Evolutionary conservation across 306 rosid genomes (phyloP).

Genomic region (Vachellia collinsii): DNA sequence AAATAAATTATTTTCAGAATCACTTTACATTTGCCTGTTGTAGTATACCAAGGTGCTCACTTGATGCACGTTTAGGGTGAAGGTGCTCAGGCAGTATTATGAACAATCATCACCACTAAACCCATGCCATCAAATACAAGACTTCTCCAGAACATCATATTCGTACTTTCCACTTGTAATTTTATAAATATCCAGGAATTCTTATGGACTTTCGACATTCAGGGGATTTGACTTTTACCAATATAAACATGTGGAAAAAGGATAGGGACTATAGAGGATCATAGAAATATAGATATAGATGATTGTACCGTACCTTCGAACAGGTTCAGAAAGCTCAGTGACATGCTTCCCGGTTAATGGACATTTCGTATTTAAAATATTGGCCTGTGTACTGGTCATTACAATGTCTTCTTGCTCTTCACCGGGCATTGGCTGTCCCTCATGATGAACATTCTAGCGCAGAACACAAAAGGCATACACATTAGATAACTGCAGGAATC

Average conservation of each 20-base stretch:
- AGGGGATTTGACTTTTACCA: constrained; percentile 8
- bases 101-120: not conserved
- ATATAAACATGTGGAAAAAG: not conserved
- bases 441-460: constrained; percentile 86
- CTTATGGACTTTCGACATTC: not conserved
- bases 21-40: not conserved
- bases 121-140: not conserved
- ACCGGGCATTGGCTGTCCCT: constrained; percentile 90
- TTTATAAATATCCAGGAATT: not conserved
- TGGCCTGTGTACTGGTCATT: constrained; percentile 82
- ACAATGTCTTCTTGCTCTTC: constrained; percentile 92
- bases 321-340: constrained; percentile 71
- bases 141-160: not conserved
- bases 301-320: constrained; percentile 70
- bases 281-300: not conserved
- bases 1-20: not conserved
- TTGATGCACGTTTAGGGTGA: not conserved
- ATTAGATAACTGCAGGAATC: constrained; percentile 25
- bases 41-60: not conserved
- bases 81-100: not conserved
- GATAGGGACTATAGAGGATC: not conserved
- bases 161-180: not conserved
- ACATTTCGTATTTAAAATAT: constrained; percentile 67
- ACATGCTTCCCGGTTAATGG: constrained; percentile 87
- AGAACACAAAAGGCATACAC: constrained; percentile 37